Base-by-base conservation (phyloP, 495 filamentous ascomycete species). In the Niebla homalea region DNA sequence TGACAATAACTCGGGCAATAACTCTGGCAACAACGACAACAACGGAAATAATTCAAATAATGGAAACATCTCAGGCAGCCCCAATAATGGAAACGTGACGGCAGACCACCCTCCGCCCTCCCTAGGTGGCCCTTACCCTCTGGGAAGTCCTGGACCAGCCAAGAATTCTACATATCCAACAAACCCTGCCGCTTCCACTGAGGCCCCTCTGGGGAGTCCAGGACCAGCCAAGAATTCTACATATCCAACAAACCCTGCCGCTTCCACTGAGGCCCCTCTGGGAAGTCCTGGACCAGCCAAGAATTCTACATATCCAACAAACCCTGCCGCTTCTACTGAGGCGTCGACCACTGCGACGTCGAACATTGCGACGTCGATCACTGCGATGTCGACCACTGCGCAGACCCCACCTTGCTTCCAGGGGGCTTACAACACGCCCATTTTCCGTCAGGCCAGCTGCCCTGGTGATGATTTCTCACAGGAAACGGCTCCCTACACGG, bases 231-330 rank as follows among this genome's bases (percentile, higher is more conserved):
- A 44, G 5, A 44, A 25, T 7, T 38, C 55, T 5, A 47, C 37
- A 19, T 40, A 58, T 37, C 49, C 48, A 18, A 20, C 25, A 18
- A 50, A 49, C n/a, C 49, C 49, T 26, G 47, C 40, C 21, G 22
- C 43, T 2, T 18, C 25, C 18, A 20, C 41, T 20, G 38, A 49
- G 11, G 29, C 5, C 29, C 29, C 29, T 32, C 8, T 12, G 14
- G 29, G 6, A 4, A 7, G 44, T 22, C 16, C 29, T 25, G 45
- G 32, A 4, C 29, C 44, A 15, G 18, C 6, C 6, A 1, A 44
- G 5, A 44, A 25, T 7, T 38, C 55, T 5, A 47, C 37, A 19
- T 40, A 58, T 37, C 49, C 48, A 18, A 20, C 25, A 18, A 50
- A 49, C n/a, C 49, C 49, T 26, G 47, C 40, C 21, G 22, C 43